Percentiles rank a stretch among this genome's conserved stretches.
These are phyloP conservation scores for Mucor lusitanicus DNA, from an alignment of 371 early-diverging fungal species.

Conservation along the genomic window DNA sequence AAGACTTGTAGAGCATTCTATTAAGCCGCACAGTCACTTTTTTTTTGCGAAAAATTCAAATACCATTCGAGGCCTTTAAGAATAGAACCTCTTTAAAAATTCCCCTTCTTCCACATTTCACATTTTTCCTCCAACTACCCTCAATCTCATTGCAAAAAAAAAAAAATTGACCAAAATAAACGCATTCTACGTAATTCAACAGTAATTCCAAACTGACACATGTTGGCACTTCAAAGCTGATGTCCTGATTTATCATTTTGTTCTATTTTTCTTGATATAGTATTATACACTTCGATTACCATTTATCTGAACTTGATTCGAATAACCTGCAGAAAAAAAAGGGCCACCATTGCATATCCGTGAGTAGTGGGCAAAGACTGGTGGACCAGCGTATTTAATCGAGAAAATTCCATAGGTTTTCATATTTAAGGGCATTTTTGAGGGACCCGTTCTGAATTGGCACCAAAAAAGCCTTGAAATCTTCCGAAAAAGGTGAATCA, in stretches of 20 bases:
- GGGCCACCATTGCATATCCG: not conserved
- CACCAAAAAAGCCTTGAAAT: not conserved
- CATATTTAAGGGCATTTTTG: not conserved
- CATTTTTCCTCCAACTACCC: not conserved
- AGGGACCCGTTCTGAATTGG: not conserved
- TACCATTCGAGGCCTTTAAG: not conserved
- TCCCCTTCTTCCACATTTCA: not conserved
- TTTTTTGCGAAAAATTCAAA: slow-evolving; percentile 1
- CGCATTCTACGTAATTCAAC: not conserved
- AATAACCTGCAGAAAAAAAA: not conserved
- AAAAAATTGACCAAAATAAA: not conserved
- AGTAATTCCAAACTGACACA: not conserved
- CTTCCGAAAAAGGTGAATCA: not conserved
- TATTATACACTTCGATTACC: slow-evolving; percentile 15
- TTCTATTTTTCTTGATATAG: slow-evolving; percentile 15
- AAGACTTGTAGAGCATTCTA: not conserved
- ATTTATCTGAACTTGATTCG: not conserved
- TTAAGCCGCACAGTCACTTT: slow-evolving; percentile 12
- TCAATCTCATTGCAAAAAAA: not conserved
- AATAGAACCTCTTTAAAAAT: not conserved
- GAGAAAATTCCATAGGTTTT: not conserved
- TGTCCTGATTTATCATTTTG: slow-evolving; percentile 1
- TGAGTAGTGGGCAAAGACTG: not conserved
- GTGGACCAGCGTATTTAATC: not conserved
- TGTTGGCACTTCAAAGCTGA: not conserved